Evolutionary conservation across 768 basidiomycete species (phyloP), one percentile per base, ranked within the genome.

Genomic region (Russula virescens): DNA sequence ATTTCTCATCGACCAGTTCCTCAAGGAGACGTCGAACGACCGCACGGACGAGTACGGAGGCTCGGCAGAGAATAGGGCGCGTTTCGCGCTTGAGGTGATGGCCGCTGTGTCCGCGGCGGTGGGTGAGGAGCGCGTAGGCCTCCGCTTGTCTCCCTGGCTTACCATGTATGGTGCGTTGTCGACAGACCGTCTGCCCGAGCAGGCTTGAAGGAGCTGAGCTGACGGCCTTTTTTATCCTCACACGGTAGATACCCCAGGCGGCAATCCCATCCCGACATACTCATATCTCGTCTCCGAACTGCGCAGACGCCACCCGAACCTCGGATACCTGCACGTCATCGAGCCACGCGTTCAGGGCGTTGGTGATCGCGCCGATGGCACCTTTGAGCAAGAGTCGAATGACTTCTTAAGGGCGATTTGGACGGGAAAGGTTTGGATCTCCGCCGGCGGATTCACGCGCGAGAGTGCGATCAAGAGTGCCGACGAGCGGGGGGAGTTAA

Each of bases 31-130:
- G 5, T 55, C 70, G 38, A 81, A 81, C 72, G 71, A 72, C 49
- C 75, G 80, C 35, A 77, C 73, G 35, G 80, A 81, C 72, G 72
- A 74, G 60, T 83, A 79, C 69, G 82, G 83, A 6, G 82, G 82
- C 0, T 74, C 73, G 5, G 63, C 80, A 42, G 80, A 80, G 70
- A 79, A 80, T 68, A 73, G 81, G 8, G 66, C 73, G 6, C 71
- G 80, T 4, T 83, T 84, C 71, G 68, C 72, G 4, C 71, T 80
- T 19, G 78, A 80, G 64, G 75, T 79, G 46, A 65, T 76, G 23
- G 72, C 75, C n/a, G 76, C 77, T 1, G 73, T 81, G 28, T 55
- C 66, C 21, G 62, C 68, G 1, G 78, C 77, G 4, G 70, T 82
- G 47, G 82, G 82, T 2, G 69, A 72, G 55, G 73, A 76, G 46